Evolutionary conservation across 2,329 filamentous ascomycete species (phyloP), one percentile per base, ranked within the genome.

Genomic region (Fusarium sp.): DNA sequence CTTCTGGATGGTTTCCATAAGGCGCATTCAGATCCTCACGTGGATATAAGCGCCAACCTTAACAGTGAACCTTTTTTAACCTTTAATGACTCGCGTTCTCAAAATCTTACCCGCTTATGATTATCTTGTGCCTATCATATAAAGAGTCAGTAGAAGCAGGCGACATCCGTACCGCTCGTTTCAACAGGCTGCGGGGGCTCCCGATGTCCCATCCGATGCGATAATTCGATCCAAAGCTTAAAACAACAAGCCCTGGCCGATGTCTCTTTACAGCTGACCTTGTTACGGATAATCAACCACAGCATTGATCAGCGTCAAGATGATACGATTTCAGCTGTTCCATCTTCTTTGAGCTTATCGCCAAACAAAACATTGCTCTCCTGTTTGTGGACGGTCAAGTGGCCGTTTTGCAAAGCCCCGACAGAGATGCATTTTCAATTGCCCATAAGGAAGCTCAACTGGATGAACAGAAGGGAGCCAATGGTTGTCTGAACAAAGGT

Each of bases 181-280:
- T 69, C 66, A 70, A 63, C 41, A 69, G 62, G 62, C 67, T 57
- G 49, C 33, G 20, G 31, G 57, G 52, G 38, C 50, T 51, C 50
- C 41, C 41, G 44, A 46, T n/a, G 34, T 53, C 47, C 65, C 51
- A 47, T 37, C 41, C 18, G 31, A 31, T 53, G 16, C n/a, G 45
- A 52, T 44, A 41, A 31, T 44, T 40, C 40, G 20, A 42, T 40
- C 20, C n/a, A 36, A 18, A 33, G n/a, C 44, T 33, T 33, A 8
- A 30, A 49, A 31, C 18, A 31, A 46, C n/a, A 46, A 28, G 6
- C 9, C 20, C 12, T 28, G 10, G 12, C n/a, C 13, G 10, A 16
- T 7, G n/a, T 28, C 9, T 33, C 11, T 47, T 50, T 50, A 8
- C 16, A n/a, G 16, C 46, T 18, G 16, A 18, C 23, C 9, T 18